A percentile compares a stretch with the other conserved stretches of the same genome.
These are phyloP conservation scores for Gastrodia elata DNA, from an alignment of 106 monocot genomes.

Conservation along the genomic window DNA sequence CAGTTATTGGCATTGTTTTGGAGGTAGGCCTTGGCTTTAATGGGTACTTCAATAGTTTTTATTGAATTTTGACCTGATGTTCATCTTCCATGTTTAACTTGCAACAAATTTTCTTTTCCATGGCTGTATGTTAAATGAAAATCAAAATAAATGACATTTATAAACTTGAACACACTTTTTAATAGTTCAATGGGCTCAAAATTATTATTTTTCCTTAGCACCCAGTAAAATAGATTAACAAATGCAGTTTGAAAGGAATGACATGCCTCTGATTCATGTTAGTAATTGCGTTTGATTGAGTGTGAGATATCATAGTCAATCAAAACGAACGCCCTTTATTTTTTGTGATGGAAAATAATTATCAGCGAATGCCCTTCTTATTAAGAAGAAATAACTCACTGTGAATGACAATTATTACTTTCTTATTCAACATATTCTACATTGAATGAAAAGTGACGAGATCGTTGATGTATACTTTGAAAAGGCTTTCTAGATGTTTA, in stretches of 20 bases:
- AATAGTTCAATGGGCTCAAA: background rate
- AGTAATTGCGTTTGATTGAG: background rate
- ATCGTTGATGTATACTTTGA: too few relatives aligned
- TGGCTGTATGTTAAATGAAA: background rate
- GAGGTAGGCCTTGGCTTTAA: conserved; percentile 36
- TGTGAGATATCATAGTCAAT: background rate
- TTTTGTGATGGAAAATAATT: too few relatives aligned
- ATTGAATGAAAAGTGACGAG: too few relatives aligned
- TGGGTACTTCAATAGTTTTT: background rate
- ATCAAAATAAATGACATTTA: background rate
- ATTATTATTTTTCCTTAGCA: background rate
- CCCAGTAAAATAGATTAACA: background rate
- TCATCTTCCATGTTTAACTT: background rate
- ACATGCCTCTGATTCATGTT: background rate
- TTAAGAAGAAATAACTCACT: too few relatives aligned
- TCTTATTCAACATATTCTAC: too few relatives aligned
- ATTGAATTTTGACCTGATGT: background rate
- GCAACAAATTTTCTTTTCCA: background rate
- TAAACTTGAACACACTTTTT: background rate
- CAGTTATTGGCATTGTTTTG: conserved; percentile 32
- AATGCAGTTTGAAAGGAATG: background rate
- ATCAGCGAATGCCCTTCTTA: too few relatives aligned
- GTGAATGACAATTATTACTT: too few relatives aligned
- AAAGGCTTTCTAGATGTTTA: too few relatives aligned
- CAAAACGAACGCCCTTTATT: background rate